Conservation (phyloP, 78 protist species). For the Dictyostelium intermedium region DNA sequence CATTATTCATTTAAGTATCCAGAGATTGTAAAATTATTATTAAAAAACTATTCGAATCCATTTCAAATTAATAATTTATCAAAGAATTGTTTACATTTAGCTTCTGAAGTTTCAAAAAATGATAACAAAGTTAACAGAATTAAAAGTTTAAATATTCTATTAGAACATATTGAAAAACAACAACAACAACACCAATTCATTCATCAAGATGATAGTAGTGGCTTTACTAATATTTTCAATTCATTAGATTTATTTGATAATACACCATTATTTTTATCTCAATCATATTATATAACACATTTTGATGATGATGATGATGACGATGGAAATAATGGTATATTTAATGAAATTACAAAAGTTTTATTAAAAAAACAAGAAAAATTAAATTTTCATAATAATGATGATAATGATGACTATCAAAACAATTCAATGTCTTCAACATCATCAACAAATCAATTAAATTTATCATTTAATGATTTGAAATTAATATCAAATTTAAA, state of each 20-base stretch:
- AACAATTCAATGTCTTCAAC: not conserved
- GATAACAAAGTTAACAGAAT: not conserved
- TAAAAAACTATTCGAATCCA: not conserved
- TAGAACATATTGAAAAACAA: not conserved
- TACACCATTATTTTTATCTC: slow-evolving; percentile 2
- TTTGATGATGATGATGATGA: not conserved
- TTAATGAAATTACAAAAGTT: not conserved
- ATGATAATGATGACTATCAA: too few relatives aligned
- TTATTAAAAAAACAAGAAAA: not conserved
- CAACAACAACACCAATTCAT: too few relatives aligned
- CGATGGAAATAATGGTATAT: not conserved
- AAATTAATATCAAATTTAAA: not conserved
- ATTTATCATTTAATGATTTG: not conserved
- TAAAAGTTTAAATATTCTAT: not conserved
- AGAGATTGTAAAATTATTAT: not conserved
- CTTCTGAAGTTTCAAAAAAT: not conserved
- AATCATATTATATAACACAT: not conserved
- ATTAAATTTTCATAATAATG: not conserved
- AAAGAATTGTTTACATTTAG: not conserved
- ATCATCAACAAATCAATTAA: not conserved
- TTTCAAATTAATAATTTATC: not conserved
- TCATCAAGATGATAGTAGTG: not conserved
- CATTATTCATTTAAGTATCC: not conserved
- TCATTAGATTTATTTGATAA: not conserved
- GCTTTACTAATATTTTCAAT: not conserved